Evolutionary conservation across 192 early-diverging fungal species (phyloP).

Genomic region (Backusella parvicylindrica): DNA sequence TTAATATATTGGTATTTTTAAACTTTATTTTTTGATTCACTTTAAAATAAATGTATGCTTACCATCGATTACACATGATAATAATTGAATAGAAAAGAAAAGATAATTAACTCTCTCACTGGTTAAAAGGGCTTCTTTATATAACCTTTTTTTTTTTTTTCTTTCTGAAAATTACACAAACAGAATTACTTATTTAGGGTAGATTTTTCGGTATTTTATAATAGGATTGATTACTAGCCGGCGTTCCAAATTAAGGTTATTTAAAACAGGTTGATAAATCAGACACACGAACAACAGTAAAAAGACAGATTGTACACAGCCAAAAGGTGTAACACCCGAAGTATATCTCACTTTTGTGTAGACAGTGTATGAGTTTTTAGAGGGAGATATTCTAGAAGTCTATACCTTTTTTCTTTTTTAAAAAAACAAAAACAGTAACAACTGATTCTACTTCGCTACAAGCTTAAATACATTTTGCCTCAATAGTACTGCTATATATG

Average conservation of each 20-base stretch:
- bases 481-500: not conserved
- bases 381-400: not conserved
- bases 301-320: not conserved
- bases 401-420: not conserved
- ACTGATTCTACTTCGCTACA: not conserved
- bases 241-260: constrained; percentile 3
- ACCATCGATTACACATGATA: not conserved
- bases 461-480: not conserved
- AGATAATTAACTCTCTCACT: not conserved
- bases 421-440: no score
- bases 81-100: not conserved
- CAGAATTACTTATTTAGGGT: not conserved
- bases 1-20: not conserved
- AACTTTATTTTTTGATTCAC: not conserved
- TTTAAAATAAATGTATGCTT: not conserved
- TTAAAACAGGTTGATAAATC: not conserved
- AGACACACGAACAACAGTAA: not conserved
- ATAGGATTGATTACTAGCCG: not conserved
- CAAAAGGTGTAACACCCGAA: not conserved
- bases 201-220: not conserved
- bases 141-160: not conserved
- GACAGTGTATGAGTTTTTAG: not conserved
- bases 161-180: not conserved
- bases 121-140: not conserved
- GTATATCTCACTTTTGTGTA: not conserved